Conservation (phyloP, 305 asterid genomes). For the Stenogyne calaminthoides region DNA sequence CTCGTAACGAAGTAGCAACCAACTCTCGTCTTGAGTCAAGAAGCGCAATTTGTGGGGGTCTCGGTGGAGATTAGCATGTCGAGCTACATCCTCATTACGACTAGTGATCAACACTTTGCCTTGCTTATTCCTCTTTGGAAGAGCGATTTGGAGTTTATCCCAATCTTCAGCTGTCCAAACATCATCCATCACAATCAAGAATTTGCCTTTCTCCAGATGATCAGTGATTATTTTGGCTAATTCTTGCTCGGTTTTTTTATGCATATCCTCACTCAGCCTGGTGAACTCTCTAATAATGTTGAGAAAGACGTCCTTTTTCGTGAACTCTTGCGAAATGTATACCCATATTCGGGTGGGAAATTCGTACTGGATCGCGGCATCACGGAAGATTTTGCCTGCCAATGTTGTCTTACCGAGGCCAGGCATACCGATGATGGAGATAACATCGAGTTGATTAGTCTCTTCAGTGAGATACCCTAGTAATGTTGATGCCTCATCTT, state of each 20-base stretch:
- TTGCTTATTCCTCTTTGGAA: slow-evolving; percentile 29
- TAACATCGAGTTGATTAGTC: slow-evolving; percentile 31
- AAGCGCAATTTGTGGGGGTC: slow-evolving; percentile 31
- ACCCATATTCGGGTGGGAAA: slow-evolving; percentile 39
- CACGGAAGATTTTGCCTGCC: slow-evolving; percentile 34
- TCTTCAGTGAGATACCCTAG: slow-evolving; percentile 26
- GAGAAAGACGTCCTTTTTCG: slow-evolving; percentile 30
- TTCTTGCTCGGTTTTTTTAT: slow-evolving; percentile 4
- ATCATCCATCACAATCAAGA: slow-evolving; percentile 41
- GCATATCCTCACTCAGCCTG: slow-evolving; percentile 17
- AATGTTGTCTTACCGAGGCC: slow-evolving; percentile 47
- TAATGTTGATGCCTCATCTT: slow-evolving; percentile 34
- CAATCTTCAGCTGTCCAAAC: slow-evolving; percentile 37
- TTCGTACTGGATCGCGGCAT: slow-evolving; percentile 17
- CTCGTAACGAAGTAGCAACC: slow-evolving; percentile 37
- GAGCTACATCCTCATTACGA: slow-evolving; percentile 31
- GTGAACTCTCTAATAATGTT: slow-evolving; percentile 26
- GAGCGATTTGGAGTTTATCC: slow-evolving; percentile 31
- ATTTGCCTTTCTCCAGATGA: slow-evolving; percentile 19
- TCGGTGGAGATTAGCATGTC: slow-evolving; percentile 27
- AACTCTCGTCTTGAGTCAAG: slow-evolving; percentile 33
- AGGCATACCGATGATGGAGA: slow-evolving; percentile 43
- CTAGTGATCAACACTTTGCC: slow-evolving; percentile 41
- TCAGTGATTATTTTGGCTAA: slow-evolving; percentile 10
- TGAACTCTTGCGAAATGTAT: slow-evolving; percentile 36